Evolutionary conservation across 208 protist species (phyloP), one percentile per base, ranked within the genome.

Genomic region (Crithidia mellificae): DNA sequence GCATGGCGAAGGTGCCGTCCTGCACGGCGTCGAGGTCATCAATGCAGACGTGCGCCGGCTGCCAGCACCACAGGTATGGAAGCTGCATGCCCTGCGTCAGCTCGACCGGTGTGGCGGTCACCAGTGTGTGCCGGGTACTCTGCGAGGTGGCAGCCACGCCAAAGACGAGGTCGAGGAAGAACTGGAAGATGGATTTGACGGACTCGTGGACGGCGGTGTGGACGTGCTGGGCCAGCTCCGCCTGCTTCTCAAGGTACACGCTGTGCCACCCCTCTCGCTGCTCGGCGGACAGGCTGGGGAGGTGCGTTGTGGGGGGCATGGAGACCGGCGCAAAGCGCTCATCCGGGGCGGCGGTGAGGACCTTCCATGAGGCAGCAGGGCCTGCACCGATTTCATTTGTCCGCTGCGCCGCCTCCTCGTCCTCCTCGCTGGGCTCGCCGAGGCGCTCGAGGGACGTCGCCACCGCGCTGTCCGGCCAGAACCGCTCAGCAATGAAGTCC

Each of bases 1-100:
- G 78, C 53, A 80, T 74, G n/a, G 84, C 72, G 29, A 92, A 83
- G 27, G 85, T 20, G 15, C 69, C 59, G 63, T 94, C 86, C 32
- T 75, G 68, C 44, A 94, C 27, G n/a, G 72, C 70, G 44, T 91
- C 87, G 47, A 87, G 68, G 66, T 95, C 87, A 63, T 95, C 90
- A 46, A 95, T 61, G 47, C 90, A 73, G 25, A 95, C 41, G 30
- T 82, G 64, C 34, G 72, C 49, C 0, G 90, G 90, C 44, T 78
- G 69, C 84, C 85, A 95, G n/a, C 59, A 65, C 72, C 76, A 88
- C 38, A 92, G 64, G 50, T 84, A 90, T 22, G 82, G 68, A 39
- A 95, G 52, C 32, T 73, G 67, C 68, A 68, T 59, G 3, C 66
- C 57, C 29, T 78, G 74, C 55, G 88, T 65, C 47, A 91, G 57